Evolutionary conservation across 108 stramenopile species (phyloP).

Genomic region (Cyclotella baltica): DNA sequence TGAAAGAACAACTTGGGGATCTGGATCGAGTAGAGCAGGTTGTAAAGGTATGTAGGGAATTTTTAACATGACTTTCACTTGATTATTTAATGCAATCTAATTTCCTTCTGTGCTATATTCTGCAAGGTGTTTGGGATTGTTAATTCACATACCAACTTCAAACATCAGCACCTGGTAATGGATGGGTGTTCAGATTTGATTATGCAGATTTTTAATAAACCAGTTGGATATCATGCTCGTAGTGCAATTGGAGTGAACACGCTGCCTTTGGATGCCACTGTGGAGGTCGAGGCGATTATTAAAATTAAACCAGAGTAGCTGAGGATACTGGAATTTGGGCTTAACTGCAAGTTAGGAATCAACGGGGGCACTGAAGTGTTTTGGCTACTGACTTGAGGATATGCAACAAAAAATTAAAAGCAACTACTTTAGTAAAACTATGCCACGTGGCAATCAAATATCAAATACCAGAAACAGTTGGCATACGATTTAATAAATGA

Average conservation of each 20-base stretch:
- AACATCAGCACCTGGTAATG: conserved; percentile 87
- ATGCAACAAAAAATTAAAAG: too few species aligned
- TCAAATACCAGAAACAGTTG: too few species aligned
- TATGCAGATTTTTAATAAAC: conserved; percentile 84
- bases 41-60: conserved; percentile 66
- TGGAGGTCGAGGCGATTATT: conserved; percentile 87
- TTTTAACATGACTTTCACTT: neutral
- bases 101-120: neutral
- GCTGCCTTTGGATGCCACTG: conserved; percentile 79
- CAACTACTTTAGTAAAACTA: too few species aligned
- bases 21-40: conserved; percentile 87
- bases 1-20: conserved; percentile 83
- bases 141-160: conserved; percentile 81
- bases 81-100: neutral
- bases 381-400: too few species aligned
- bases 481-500: too few species aligned
- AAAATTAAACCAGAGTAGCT: conserved; percentile 46
- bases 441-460: too few species aligned
- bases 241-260: conserved; percentile 87
- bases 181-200: conserved; percentile 87
- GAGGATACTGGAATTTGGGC: neutral
- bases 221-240: conserved; percentile 85
- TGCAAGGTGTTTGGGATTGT: conserved; percentile 87
- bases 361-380: too few species aligned
- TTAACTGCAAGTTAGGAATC: too few species aligned